Evolutionary conservation across 352 stramenopile genomes (phyloP).

Genomic region (Globisporangium paddicum): DNA sequence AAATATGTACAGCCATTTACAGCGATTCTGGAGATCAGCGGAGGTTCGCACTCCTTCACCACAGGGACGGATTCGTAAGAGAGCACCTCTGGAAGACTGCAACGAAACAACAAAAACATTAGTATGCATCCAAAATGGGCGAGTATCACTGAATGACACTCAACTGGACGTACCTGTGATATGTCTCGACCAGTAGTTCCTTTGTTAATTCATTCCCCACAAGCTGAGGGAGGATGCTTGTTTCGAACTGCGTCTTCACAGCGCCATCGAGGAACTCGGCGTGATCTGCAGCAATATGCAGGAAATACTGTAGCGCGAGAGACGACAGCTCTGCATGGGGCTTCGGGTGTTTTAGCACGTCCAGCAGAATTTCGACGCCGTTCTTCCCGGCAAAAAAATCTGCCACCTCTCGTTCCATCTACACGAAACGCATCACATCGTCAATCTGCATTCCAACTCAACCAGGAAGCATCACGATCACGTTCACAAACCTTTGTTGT

Average conservation of each 20-base stretch:
- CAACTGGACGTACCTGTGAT: constrained; percentile 34
- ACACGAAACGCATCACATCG: neutral
- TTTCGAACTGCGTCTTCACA: constrained; percentile 38
- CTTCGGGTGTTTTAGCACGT: constrained; percentile 64
- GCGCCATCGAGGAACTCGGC: constrained; percentile 27
- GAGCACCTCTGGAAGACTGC: constrained; percentile 45
- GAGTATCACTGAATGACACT: neutral
- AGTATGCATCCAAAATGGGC: neutral
- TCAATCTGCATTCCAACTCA: neutral
- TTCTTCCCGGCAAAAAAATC: constrained; percentile 40
- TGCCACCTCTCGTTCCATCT: constrained; percentile 61
- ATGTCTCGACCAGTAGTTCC: constrained; percentile 73
- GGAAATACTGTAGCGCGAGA: constrained; percentile 77
- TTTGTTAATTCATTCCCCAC: constrained; percentile 58
- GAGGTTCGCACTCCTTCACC: constrained; percentile 35
- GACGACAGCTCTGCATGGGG: constrained; percentile 61
- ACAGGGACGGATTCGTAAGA: constrained; percentile 41
- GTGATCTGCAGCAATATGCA: constrained; percentile 69
- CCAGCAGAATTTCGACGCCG: constrained; percentile 59
- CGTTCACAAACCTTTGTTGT: constrained; percentile 35
- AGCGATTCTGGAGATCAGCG: constrained; percentile 68
- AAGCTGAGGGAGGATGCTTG: constrained; percentile 52
- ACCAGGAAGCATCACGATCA: neutral
- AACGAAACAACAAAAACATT: neutral
- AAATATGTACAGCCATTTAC: constrained; percentile 24